Evolutionary conservation across 805 yeast genomes (phyloP), one percentile per base, ranked within the genome.

Genomic region (Candida sonorensis): DNA sequence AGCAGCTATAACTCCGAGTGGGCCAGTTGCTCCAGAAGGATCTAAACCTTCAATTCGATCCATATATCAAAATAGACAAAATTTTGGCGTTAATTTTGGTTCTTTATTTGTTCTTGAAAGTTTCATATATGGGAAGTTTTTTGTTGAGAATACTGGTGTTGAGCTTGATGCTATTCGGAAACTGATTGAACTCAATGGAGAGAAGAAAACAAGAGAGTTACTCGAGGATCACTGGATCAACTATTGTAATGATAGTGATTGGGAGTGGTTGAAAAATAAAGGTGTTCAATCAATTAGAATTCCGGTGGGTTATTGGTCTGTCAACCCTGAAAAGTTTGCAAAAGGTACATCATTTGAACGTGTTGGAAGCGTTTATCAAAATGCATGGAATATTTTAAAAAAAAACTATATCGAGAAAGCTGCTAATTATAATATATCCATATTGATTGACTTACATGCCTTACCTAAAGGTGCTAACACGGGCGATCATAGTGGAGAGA

Each of bases 381-480:
- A 72, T 44, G 80, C 95, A 0, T 90, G 97, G 97, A 53, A 53
- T 5, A 61, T 67, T 14, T 65, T 80, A 39, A 75, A 73, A 52
- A 40, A 55, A 17, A 17, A 37, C 7, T 64, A 75, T 34, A 65
- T 87, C 26, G 64, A 66, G 27, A 70, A 64, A 31, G 97, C 97
- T 2, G 67, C 52, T 0, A 38, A 64, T 13, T 57, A 75, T 44
- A 65, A 70, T 19, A 90, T 90, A 36, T 81, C 86, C 10, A 77
- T 90, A 1, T 48, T 90, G 33, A 69, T 90, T 11, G 97, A 90
- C 56, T 48, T 90, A 26, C 97, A 92, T 57, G 97, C 82, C 0
- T 57, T 90, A 8, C 97, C 97, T 4, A 86, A 85, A 10, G 97
- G 97, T 23, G 97, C 97, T 16, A 90, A 92, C 50, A 70, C 76